Conservation (phyloP, 1,284 basidiomycete species). For the Leccinum griseonigrum region DNA sequence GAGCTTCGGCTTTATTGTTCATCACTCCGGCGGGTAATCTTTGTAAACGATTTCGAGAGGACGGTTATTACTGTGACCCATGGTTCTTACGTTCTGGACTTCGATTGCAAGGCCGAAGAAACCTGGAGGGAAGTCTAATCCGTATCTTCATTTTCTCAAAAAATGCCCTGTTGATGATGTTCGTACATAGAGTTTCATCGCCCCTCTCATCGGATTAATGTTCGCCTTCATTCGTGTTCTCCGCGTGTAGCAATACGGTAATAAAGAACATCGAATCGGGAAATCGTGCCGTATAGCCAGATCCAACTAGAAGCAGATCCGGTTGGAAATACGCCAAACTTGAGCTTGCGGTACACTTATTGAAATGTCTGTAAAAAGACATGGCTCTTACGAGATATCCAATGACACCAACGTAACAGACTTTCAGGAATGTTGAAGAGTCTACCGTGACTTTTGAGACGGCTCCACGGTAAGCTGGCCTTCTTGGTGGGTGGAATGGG, state of each 20-base stretch:
- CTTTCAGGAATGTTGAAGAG: too few relatives aligned
- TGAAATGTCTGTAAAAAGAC: not conserved
- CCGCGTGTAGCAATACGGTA: conserved; percentile 17
- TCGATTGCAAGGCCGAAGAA: conserved; percentile 41
- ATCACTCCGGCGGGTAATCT: conserved; percentile 48
- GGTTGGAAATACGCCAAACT: not conserved
- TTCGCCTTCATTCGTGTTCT: conserved; percentile 15
- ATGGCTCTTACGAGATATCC: not conserved
- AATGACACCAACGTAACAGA: not conserved
- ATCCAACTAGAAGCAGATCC: conserved; percentile 5
- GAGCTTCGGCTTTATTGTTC: conserved; percentile 61
- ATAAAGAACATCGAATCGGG: conserved; percentile 7
- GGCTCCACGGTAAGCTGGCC: not conserved
- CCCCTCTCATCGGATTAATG: conserved; percentile 2
- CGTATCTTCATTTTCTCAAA: conserved; percentile 7
- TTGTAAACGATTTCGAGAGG: conserved; percentile 60
- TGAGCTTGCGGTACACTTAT: not conserved
- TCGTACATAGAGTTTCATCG: conserved; percentile 2
- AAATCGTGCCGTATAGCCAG: not conserved
- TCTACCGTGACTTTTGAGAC: not conserved
- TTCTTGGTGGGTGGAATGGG: too few relatives aligned
- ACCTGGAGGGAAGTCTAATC: conserved; percentile 52
- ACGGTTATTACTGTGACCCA: conserved; percentile 44
- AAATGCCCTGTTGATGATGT: conserved; percentile 1
- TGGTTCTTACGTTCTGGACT: conserved; percentile 42